Conservation (phyloP, 2,329 filamentous ascomycete genomes). For the Onygenales sp. region DNA sequence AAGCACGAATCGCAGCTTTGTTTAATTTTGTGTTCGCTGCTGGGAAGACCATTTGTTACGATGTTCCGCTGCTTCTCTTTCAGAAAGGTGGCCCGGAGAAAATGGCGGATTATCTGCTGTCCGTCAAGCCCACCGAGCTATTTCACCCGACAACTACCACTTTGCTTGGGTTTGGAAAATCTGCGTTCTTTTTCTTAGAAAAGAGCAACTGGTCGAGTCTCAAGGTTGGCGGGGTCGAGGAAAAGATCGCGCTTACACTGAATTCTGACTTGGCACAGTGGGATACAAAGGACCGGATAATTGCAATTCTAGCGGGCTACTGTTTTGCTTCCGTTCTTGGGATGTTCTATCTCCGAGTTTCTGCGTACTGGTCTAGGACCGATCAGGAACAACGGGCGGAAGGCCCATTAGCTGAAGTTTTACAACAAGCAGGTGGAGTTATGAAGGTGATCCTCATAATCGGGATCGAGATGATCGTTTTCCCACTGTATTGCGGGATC, state of each 20-base stretch:
- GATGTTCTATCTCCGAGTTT: conserved; percentile 67
- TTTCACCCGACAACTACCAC: not conserved
- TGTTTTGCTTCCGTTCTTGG: conserved; percentile 63
- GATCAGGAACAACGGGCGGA: conserved; percentile 52
- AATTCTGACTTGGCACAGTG: conserved; percentile 57
- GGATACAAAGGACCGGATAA: conserved; percentile 56
- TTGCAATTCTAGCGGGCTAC: conserved; percentile 76
- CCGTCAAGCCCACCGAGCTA: not conserved
- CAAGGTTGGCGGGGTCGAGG: conserved; percentile 12
- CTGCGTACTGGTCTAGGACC: conserved; percentile 55
- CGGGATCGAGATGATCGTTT: conserved; percentile 96
- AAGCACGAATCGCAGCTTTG: conserved; percentile 40
- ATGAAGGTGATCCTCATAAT: conserved; percentile 98
- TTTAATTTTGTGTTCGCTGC: conserved; percentile 31
- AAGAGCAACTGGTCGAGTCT: conserved; percentile 20
- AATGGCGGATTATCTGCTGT: not conserved
- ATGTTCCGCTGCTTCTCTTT: conserved; percentile 23
- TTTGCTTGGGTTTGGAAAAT: conserved; percentile 14
- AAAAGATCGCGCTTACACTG: conserved; percentile 22
- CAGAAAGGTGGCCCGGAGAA: conserved; percentile 2
- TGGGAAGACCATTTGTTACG: conserved; percentile 34
- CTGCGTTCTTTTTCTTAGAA: conserved; percentile 16
- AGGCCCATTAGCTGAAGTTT: conserved; percentile 61
- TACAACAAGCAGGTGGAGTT: conserved; percentile 91
- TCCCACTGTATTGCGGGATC: conserved; percentile 89